Conservation (phyloP, 2,329 filamentous ascomycete genomes). For the Dactylellina drechsleri region DNA sequence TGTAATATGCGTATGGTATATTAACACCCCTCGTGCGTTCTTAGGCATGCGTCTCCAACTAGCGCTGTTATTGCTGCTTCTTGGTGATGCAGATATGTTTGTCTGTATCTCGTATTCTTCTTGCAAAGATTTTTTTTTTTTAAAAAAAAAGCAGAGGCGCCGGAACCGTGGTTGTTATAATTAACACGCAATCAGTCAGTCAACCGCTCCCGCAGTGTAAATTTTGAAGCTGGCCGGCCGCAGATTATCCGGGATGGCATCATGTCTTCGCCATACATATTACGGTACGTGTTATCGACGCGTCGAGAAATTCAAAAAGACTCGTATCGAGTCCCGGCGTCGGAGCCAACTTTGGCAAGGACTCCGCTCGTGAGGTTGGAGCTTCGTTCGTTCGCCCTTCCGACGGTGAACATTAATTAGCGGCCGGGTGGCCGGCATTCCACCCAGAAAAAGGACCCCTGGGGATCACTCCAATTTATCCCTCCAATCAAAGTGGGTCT, state of each 20-base stretch:
- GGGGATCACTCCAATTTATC: constrained; percentile 50
- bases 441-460: constrained; percentile 17
- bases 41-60: too few species aligned
- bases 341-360: constrained; percentile 45
- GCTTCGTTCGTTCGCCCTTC: neutral
- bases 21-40: too few species aligned
- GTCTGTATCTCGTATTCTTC: neutral
- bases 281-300: neutral
- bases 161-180: too few species aligned
- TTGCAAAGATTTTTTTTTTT: constrained; percentile 13
- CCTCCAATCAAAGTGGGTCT: constrained; percentile 51
- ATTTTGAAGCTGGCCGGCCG: neutral
- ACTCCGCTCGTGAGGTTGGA: neutral
- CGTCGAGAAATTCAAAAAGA: neutral
- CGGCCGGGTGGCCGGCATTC: constrained; percentile 3
- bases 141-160: constrained; percentile 29
- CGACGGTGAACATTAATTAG: constrained; percentile 39
- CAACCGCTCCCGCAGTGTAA: too few species aligned
- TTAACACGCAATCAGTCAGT: too few species aligned
- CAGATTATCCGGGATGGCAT: constrained; percentile 7
- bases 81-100: too few species aligned
- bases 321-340: constrained; percentile 48
- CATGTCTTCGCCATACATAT: too few species aligned
- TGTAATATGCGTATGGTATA: too few species aligned
- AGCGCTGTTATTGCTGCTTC: too few species aligned